Evolutionary conservation across 1,284 basidiomycete species (phyloP), one percentile per base, ranked within the genome.

Genomic region (Microbotryum saponariae): DNA sequence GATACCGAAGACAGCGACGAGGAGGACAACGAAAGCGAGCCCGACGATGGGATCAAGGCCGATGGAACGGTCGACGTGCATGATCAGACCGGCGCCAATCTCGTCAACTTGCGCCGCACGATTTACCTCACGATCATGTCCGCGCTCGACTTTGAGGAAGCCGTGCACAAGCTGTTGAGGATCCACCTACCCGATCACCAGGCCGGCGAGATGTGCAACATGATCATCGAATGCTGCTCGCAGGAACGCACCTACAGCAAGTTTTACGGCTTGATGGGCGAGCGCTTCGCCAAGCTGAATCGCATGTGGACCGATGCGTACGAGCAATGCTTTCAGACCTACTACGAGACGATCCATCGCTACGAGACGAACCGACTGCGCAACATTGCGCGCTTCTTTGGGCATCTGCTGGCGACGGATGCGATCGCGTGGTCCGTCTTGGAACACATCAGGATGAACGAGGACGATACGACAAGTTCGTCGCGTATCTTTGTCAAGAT

Each of bases 151-250:
- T 97, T 94, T 74, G 94, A 98, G 76, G 94, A 98, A 84, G 93
- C 93, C 0, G 93, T 97, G 0, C 94, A 98, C 78, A 98, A 98
- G 76, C 78, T 98, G 37, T 83, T 97, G 71, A 97, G 96, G 77
- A 85, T 98, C 31, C 87, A 94, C 68, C 80, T 98, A 21, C 81
- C 84, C 55, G 91, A 93, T 73, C 93, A 93, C 1, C 85, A 94
- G 74, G 94, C 97, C 84, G 89, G 91, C 71, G 94, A 97, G 76
- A 78, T 98, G 57, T 86, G 89, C 77, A 97, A 98, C 80, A 98
- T 98, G 94, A 83, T 98, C 63, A 88, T 98, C 76, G 94, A 98
- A 74, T 98, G 94, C 86, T 98, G 94, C 75, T 98, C 94, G 3
- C 94, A 98, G 79, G 94, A 98, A 75, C 87, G 94, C 6, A 93